These are phyloP conservation scores for Coprinopsis cinerea DNA, from an alignment of 768 basidiomycete species.

Conservation along the genomic window DNA sequence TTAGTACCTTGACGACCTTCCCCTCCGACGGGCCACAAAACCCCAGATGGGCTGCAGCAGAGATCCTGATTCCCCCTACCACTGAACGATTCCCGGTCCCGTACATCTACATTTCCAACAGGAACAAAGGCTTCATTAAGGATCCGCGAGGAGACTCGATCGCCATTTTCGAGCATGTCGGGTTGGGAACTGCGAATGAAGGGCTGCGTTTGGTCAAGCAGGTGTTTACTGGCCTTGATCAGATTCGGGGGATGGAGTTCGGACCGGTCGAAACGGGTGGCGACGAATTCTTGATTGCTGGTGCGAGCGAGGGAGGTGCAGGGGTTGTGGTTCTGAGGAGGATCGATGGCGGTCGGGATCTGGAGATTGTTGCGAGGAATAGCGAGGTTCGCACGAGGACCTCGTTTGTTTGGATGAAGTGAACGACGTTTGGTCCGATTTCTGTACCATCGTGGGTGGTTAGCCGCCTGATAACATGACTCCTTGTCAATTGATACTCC, in stretches of 20 bases:
- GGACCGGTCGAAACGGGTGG: conserved; percentile 38
- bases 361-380: conserved; percentile 50
- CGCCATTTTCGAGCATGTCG: conserved; percentile 41
- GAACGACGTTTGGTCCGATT: no score
- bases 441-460: no score
- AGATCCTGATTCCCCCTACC: conserved; percentile 54
- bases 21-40: conserved; percentile 29
- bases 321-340: conserved; percentile 56
- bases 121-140: conserved; percentile 39
- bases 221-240: conserved; percentile 25
- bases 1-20: conserved; percentile 45
- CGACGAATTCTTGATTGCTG: conserved; percentile 46
- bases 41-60: conserved; percentile 47
- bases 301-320: conserved; percentile 44
- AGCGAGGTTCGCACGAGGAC: conserved; percentile 44
- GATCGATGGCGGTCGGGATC: conserved; percentile 45
- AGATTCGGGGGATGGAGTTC: conserved; percentile 63
- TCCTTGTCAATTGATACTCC: no score
- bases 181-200: conserved; percentile 14
- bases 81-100: conserved; percentile 40
- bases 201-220: conserved; percentile 24
- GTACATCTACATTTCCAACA: conserved; percentile 64
- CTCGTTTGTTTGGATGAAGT: conserved; percentile 46
- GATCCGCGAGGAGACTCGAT: conserved; percentile 49
- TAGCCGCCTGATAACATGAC: no score